Evolutionary conservation across 2,329 filamentous ascomycete species (phyloP).

Genomic region (Harringtonia aguacate): DNA sequence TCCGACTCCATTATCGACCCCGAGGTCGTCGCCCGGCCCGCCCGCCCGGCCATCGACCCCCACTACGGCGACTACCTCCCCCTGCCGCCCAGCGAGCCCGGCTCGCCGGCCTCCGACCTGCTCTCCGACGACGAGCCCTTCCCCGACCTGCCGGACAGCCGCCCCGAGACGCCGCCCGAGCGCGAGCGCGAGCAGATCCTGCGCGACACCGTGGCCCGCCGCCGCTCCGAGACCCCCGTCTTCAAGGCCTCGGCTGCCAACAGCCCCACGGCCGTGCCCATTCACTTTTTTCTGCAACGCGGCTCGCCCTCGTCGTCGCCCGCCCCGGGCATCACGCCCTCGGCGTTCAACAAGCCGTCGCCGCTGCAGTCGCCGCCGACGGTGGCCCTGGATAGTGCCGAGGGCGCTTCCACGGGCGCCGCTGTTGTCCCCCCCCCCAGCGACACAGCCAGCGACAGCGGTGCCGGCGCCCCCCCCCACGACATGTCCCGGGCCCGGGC

Average conservation of each 20-base stretch:
- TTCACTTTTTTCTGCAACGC: constrained; percentile 41
- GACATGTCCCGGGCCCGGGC: no score
- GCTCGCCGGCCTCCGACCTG: constrained; percentile 29
- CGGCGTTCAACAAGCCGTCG: constrained; percentile 16
- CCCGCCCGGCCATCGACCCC: constrained; percentile 57
- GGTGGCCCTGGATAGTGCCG: background rate
- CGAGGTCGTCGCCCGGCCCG: constrained; percentile 44
- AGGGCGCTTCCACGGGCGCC: no score
- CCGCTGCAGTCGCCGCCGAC: constrained; percentile 18
- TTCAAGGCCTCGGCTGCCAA: constrained; percentile 23
- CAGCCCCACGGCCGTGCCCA: constrained; percentile 47
- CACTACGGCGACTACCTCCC: constrained; percentile 55
- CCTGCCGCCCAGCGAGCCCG: constrained; percentile 48
- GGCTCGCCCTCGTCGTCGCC: constrained; percentile 30
- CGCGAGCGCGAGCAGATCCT: constrained; percentile 26
- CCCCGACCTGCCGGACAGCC: constrained; percentile 48
- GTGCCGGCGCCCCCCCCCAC: no score
- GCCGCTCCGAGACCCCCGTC: constrained; percentile 32
- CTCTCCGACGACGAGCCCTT: constrained; percentile 23
- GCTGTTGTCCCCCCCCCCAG: no score
- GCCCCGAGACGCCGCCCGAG: constrained; percentile 44
- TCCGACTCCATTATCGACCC: constrained; percentile 36
- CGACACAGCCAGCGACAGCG: no score
- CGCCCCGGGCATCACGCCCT: background rate
- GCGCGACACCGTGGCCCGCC: constrained; percentile 27